These are phyloP conservation scores for Trichoderma guizhouense DNA, from an alignment of 2,329 filamentous ascomycete species.

Conservation along the genomic window DNA sequence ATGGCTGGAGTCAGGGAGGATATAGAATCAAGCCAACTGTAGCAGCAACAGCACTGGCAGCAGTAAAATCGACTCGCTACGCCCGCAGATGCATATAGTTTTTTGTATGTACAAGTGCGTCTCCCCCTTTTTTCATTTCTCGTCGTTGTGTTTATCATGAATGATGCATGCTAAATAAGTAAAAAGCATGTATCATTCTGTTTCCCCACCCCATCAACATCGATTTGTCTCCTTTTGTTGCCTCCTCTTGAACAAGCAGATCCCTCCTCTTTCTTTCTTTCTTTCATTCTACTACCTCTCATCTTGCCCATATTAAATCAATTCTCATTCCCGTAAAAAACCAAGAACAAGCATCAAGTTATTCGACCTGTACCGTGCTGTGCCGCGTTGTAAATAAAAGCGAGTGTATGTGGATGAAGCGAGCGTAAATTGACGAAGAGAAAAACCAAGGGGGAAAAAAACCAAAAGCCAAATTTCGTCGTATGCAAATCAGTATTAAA, in stretches of 20 bases:
- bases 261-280: neutral
- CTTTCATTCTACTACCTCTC: neutral
- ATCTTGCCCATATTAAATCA: neutral
- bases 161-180: neutral
- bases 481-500: constrained; percentile 19
- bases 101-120: constrained; percentile 14
- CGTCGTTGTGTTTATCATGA: neutral
- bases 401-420: neutral
- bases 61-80: constrained; percentile 1
- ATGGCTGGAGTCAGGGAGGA: neutral
- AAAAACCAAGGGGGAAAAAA: neutral
- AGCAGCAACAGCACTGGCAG: neutral
- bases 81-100: constrained; percentile 5
- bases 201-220: neutral
- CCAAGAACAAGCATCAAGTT: neutral
- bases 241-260: neutral
- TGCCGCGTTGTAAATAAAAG: constrained; percentile 1
- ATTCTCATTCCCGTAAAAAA: neutral
- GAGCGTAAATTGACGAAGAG: neutral
- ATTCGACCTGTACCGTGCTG: neutral
- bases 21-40: neutral
- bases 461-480: constrained; percentile 8
- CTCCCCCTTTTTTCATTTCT: neutral
- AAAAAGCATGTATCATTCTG: neutral
- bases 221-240: neutral